Evolutionary conservation across 1,284 basidiomycete species (phyloP), one percentile per base, ranked within the genome.

Genomic region (Papiliotrema laurentii): DNA sequence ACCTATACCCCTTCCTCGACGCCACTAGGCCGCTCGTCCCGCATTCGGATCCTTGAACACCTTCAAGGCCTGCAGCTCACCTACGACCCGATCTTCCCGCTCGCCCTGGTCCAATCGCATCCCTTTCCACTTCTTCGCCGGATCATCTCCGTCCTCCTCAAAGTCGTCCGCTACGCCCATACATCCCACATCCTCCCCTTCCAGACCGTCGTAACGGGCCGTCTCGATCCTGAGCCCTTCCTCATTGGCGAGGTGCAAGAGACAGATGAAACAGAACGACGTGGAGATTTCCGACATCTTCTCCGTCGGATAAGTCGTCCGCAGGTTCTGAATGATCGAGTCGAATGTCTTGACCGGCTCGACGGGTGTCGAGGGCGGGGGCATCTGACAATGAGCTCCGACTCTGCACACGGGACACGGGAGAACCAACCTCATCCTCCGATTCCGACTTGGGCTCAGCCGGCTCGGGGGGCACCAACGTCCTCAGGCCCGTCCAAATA

Each of bases 201-300:
- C 75, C 14, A 75, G 74, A 4, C 73, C 76, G 24, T 76, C 75
- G 31, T 64, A 66, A 28, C 73, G 55, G 4, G 68, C 74, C 24
- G 69, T 67, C 70, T 89, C 85, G 36, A 93, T 79, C 63, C 84
- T 86, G 38, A 97, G 78, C 1, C 93, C 93, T 66, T 90, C 89
- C 69, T 97, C 92, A 68, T 97, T 96, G 38, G 92, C 93, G 35
- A 98, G 78, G 76, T 97, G 92, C 28, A 96, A 76, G 30, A 98
- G 76, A 67, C 94, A 98, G 71, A 98, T 99, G 78, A 98, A 99
- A 74, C 94, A 98, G 82, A 97, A 98, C 55, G 90, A 96, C 9
- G 96, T 98, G 69, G 91, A 96, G 71, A 98, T 97, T 62, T 99
- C 96, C 39, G 87, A 84, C 85, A 98, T 87, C 78, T 93, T 96